Percentiles rank a stretch among this genome's conserved stretches.
phyloP scores from a whole-genome alignment of 1,284 basidiomycete genomes.

The Coniferiporia weirii region DNA sequence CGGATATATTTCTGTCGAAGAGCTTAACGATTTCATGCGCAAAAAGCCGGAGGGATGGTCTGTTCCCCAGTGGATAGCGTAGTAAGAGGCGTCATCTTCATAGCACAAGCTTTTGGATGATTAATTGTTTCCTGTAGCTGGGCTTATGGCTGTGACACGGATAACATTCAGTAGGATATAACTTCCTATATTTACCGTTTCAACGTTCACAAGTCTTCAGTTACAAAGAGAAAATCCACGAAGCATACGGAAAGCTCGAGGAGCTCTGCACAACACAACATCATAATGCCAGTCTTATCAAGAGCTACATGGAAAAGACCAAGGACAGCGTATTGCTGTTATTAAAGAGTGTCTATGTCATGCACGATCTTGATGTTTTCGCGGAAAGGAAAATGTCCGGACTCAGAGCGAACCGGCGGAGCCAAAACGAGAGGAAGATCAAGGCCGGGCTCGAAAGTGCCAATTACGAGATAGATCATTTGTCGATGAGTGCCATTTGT shows the following conservation, averaged over 20 bases:
- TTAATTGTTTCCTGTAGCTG: too few relatives aligned
- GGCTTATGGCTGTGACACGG: conserved; percentile 22
- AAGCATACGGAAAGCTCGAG: neutral
- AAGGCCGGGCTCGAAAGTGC: conserved; percentile 17
- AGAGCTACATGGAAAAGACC: conserved; percentile 3
- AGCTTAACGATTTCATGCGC: conserved; percentile 20
- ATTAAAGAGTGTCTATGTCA: conserved; percentile 11
- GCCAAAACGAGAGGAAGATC: conserved; percentile 9
- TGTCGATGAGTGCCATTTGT: conserved; percentile 16
- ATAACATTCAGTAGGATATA: conserved; percentile 16
- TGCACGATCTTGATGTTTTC: conserved; percentile 13
- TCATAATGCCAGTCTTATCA: neutral
- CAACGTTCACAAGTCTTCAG: neutral
- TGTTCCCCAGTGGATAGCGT: conserved; percentile 20
- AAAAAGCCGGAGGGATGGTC: conserved; percentile 19
- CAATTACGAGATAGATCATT: conserved; percentile 17
- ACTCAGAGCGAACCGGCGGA: conserved; percentile 16
- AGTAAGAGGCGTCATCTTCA: too few relatives aligned
- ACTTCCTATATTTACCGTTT: too few relatives aligned
- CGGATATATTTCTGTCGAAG: conserved; percentile 22
- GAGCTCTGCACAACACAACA: neutral
- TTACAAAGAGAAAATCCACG: conserved; percentile 1
- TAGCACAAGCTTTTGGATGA: too few relatives aligned
- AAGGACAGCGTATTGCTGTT: neutral
- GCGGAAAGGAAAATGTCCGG: conserved; percentile 16